Conservation (phyloP, 2,329 filamentous ascomycete species). For the Botrytis elliptica region DNA sequence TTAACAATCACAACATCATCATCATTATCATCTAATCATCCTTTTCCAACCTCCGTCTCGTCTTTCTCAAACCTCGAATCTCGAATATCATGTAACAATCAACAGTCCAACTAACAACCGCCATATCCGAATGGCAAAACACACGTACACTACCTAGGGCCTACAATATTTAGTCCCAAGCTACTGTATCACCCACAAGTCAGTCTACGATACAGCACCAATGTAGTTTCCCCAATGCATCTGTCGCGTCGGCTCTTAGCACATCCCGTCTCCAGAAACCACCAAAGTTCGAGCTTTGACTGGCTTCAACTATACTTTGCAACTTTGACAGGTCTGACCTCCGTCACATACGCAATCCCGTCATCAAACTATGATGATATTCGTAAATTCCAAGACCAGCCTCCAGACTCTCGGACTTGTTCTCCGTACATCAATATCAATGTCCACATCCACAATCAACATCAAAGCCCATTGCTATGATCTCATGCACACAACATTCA, state of each 20-base stretch:
- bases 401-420: background rate
- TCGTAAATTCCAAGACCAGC: background rate
- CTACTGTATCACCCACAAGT: background rate
- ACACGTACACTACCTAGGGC: background rate
- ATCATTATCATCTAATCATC: background rate
- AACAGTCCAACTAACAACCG: background rate
- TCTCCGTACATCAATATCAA: background rate
- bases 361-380: background rate
- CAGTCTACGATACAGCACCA: background rate
- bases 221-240: background rate
- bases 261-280: background rate
- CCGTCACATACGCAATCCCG: background rate
- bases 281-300: background rate
- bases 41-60: background rate
- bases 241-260: background rate
- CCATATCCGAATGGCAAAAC: background rate
- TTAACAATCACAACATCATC: background rate
- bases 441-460: background rate
- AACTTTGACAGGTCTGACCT: slow-evolving; percentile 13
- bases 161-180: background rate
- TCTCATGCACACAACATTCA: background rate
- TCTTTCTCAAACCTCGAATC: background rate
- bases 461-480: background rate
- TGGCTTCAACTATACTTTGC: background rate
- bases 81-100: background rate